Percentiles rank a stretch among this genome's conserved stretches.
phyloP scores from a whole-genome alignment of 352 stramenopile species.

The Phytopythium chamaehyphon region DNA sequence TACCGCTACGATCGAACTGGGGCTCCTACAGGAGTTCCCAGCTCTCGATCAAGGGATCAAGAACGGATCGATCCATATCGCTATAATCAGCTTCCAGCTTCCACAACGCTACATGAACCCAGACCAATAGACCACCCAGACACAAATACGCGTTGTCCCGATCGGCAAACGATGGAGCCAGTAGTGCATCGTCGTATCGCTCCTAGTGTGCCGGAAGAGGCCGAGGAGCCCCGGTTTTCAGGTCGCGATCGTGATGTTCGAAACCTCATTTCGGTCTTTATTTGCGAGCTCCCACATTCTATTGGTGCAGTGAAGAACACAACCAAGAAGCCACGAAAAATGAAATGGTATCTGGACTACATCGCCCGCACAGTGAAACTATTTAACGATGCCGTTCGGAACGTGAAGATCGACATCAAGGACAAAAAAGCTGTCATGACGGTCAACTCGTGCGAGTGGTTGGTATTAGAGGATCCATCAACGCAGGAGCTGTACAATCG shows the following conservation, averaged over 20 bases:
- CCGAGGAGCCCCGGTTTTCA: slow-evolving; percentile 39
- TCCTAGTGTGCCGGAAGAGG: slow-evolving; percentile 9
- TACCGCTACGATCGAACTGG: too few relatives aligned
- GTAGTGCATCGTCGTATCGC: too few relatives aligned
- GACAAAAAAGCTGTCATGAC: slow-evolving; percentile 32
- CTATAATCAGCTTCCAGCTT: too few relatives aligned
- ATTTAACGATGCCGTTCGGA: slow-evolving; percentile 13
- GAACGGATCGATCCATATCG: too few relatives aligned
- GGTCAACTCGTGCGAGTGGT: slow-evolving; percentile 46
- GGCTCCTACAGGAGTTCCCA: too few relatives aligned
- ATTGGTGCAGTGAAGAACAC: slow-evolving; percentile 54
- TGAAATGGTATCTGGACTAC: slow-evolving; percentile 71
- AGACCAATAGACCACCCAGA: slow-evolving; percentile 2
- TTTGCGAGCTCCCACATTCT: slow-evolving; percentile 41
- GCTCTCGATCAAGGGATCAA: too few relatives aligned
- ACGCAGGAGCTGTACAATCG: slow-evolving; percentile 40
- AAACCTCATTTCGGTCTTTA: slow-evolving; percentile 48
- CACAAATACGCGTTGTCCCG: too few relatives aligned
- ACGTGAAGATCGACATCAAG: slow-evolving; percentile 40
- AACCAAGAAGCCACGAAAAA: slow-evolving; percentile 66
- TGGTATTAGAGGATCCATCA: slow-evolving; percentile 32
- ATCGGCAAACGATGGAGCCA: too few relatives aligned
- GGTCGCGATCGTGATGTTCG: slow-evolving; percentile 43
- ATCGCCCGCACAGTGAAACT: slow-evolving; percentile 40
- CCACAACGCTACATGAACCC: not conserved